phyloP scores from a whole-genome alignment of 2,329 filamentous ascomycete species.

The Colletotrichum sp. region DNA sequence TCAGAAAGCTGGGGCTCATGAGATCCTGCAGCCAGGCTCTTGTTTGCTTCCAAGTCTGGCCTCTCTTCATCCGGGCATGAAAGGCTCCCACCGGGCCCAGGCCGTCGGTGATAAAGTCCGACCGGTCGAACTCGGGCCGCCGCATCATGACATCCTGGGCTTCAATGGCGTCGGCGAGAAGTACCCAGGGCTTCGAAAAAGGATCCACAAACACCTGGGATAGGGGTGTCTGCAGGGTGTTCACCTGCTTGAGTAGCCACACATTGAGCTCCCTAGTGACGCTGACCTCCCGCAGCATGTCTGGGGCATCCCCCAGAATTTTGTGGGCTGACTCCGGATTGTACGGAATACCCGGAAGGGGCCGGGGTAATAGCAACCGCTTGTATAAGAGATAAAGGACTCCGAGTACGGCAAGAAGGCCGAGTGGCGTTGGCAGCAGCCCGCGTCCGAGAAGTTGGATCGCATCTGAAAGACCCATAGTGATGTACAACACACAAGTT shows the following conservation, averaged over 20 bases:
- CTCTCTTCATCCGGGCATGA: conserved; percentile 34
- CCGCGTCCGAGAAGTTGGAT: not conserved
- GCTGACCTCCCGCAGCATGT: not conserved
- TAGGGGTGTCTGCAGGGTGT: conserved; percentile 42
- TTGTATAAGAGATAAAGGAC: not conserved
- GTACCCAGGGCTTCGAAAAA: conserved; percentile 43
- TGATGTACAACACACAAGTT: not conserved
- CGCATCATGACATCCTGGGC: conserved; percentile 47
- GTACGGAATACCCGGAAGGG: not conserved
- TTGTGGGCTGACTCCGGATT: not conserved
- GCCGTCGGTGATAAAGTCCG: not conserved
- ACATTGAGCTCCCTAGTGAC: not conserved
- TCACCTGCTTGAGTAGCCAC: not conserved
- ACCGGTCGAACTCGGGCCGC: conserved; percentile 48
- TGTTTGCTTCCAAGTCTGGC: conserved; percentile 32
- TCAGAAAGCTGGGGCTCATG: conserved; percentile 39
- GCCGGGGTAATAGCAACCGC: not conserved
- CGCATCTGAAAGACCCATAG: not conserved
- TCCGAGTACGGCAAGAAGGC: not conserved
- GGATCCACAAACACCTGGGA: conserved; percentile 52
- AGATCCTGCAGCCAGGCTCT: conserved; percentile 38
- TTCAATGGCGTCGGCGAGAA: conserved; percentile 39
- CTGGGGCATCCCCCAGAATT: not conserved
- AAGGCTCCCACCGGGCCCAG: conserved; percentile 31
- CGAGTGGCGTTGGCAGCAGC: not conserved